Evolutionary conservation across 1,139 yeast species (phyloP), one percentile per base, ranked within the genome.

Genomic region (Kurtzmaniella quercitrusa): DNA sequence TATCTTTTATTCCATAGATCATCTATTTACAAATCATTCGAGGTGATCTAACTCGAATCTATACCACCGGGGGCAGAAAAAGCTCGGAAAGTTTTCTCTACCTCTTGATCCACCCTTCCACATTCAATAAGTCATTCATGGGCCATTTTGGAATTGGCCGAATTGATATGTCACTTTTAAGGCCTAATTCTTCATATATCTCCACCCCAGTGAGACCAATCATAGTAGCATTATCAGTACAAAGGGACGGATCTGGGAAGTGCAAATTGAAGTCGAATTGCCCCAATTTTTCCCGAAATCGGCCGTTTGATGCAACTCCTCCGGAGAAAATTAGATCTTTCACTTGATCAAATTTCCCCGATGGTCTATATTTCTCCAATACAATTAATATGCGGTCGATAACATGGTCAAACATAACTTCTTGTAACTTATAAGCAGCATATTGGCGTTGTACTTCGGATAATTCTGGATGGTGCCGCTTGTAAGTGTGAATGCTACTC

Each of bases 171-270:
- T 73, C 77, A 0, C 88, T 77, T 16, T 71, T 69, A 25, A 74
- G 46, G 2, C 71, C 55, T 29, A 70, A 68, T 11, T 61, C 57
- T 58, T 90, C 96, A 58, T 70, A 85, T 14, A 90, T 68, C 57
- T 91, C 96, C 11, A 91, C 86, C 0, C 97, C 98, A 0, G 98
- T 96, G 80, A 54, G 87, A 0, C 97, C 98, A 44, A 93, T 93
- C 99, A 93, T 93, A 2, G 90, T 78, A 0, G 98, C 96, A 62
- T 93, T 94, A 58, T 93, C 98, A 0, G 97, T 89, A 58, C 98
- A 94, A 50, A 91, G 68, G 6, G 74, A 66, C 7, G 82, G 69
- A 25, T 78, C 82, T 0, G 97, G 96, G 54, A 83, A 90, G 54
- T 79, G 79, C 48, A 80, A 62, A 15, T 43, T 46, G 27, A 65